Percentiles rank a stretch among this genome's conserved stretches.
Evolutionary conservation across 148 eudicot species (phyloP).

Genomic region (Arbutus unedo): DNA sequence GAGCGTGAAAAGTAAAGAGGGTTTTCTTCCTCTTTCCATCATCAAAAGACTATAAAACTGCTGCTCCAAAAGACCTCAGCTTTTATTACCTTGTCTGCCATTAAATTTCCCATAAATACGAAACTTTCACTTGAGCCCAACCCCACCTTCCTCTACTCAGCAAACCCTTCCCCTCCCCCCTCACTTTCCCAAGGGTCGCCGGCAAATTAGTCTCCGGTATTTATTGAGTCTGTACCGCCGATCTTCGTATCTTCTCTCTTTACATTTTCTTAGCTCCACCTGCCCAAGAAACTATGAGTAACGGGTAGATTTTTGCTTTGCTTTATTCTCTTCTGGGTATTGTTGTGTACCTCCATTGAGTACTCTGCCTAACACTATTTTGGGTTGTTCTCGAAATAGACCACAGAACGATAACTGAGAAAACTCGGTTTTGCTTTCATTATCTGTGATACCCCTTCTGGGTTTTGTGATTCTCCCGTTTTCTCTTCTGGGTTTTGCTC

Average conservation of each 20-base stretch:
- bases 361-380: background rate
- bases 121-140: slow-evolving; percentile 2
- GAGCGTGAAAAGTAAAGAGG: background rate
- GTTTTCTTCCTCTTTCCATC: slow-evolving; percentile 18
- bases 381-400: slow-evolving; percentile 9
- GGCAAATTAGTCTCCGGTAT: background rate
- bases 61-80: slow-evolving; percentile 33
- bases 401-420: background rate
- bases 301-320: slow-evolving; percentile 13
- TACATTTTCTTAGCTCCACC: background rate
- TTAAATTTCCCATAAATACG: slow-evolving; percentile 46
- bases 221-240: slow-evolving; percentile 5
- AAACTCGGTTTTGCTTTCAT: background rate
- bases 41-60: slow-evolving; percentile 34
- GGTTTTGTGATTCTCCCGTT: slow-evolving; percentile 16
- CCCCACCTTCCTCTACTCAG: background rate
- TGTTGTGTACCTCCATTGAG: background rate
- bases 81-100: slow-evolving; percentile 75
- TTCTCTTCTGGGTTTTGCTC: slow-evolving; percentile 16
- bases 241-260: background rate
- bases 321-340: slow-evolving; percentile 1
- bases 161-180: background rate
- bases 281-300: background rate
- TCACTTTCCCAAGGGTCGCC: background rate
- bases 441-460: slow-evolving; percentile 15